Evolutionary conservation across 306 rosid species (phyloP).

Genomic region (Heteromeles arbutifolia): DNA sequence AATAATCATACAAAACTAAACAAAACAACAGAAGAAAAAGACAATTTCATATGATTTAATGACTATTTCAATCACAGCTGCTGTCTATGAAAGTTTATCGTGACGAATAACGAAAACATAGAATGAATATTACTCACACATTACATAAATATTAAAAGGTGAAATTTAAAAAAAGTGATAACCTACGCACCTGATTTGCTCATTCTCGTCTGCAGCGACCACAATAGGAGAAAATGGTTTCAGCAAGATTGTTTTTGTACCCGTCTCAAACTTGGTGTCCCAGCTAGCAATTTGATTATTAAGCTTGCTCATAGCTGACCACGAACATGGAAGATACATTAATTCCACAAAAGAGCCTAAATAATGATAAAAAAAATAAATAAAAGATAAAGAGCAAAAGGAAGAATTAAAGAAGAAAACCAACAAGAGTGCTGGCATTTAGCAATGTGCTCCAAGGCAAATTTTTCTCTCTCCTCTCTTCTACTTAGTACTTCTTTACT

Average conservation of each 20-base stretch:
- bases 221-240: constrained; percentile 94
- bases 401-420: constrained; percentile 13
- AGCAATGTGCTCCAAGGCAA: constrained; percentile 80
- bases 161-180: neutral
- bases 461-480: constrained; percentile 90
- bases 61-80: neutral
- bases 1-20: neutral
- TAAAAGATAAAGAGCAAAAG: neutral
- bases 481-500: constrained; percentile 56
- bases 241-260: constrained; percentile 67
- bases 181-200: constrained; percentile 66
- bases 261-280: constrained; percentile 70
- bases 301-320: constrained; percentile 77
- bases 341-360: constrained; percentile 8
- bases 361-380: neutral
- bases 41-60: neutral
- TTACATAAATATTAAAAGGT: neutral
- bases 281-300: constrained; percentile 82
- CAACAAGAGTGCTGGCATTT: constrained; percentile 90
- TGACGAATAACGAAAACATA: neutral
- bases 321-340: constrained; percentile 5
- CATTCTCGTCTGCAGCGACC: constrained; percentile 91
- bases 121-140: neutral
- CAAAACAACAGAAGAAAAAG: neutral
- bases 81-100: neutral